Evolutionary conservation across 2,329 filamentous ascomycete genomes (phyloP).

Genomic region (Epichloe festucae): DNA sequence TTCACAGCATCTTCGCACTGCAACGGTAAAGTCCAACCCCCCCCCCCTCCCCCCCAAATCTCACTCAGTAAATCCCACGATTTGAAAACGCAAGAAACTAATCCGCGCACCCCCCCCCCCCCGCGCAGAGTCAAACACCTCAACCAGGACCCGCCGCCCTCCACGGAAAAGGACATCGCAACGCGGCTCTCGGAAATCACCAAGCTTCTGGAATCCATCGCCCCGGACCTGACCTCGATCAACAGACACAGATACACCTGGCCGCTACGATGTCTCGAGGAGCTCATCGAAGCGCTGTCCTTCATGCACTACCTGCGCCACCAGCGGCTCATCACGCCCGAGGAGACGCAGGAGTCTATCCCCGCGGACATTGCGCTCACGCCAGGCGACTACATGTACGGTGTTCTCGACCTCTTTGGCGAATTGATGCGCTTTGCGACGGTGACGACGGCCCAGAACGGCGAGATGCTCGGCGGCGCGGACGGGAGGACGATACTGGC

Average conservation of each 20-base stretch:
- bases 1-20: constrained; percentile 23
- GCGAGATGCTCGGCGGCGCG: constrained; percentile 30
- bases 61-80: not conserved
- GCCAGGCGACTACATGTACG: constrained; percentile 76
- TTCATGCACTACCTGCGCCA: constrained; percentile 79
- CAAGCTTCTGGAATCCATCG: constrained; percentile 52
- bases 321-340: constrained; percentile 59
- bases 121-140: constrained; percentile 47
- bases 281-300: constrained; percentile 83
- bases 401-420: constrained; percentile 85
- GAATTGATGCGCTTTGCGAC: constrained; percentile 97
- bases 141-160: constrained; percentile 48
- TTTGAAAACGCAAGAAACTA: not conserved
- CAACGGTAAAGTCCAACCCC: constrained; percentile 20
- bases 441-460: constrained; percentile 67
- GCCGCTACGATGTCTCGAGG: constrained; percentile 77
- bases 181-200: constrained; percentile 59
- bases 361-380: constrained; percentile 50
- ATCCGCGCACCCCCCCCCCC: too few species aligned
- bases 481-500: constrained; percentile 50
- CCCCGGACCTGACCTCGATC: constrained; percentile 60
- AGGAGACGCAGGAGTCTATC: constrained; percentile 41
- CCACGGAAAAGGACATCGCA: constrained; percentile 58
- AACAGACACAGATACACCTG: constrained; percentile 73
- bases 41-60: too few species aligned